Base-by-base conservation (phyloP, 1,139 yeast species). In the Geotrichum fermentans region DNA sequence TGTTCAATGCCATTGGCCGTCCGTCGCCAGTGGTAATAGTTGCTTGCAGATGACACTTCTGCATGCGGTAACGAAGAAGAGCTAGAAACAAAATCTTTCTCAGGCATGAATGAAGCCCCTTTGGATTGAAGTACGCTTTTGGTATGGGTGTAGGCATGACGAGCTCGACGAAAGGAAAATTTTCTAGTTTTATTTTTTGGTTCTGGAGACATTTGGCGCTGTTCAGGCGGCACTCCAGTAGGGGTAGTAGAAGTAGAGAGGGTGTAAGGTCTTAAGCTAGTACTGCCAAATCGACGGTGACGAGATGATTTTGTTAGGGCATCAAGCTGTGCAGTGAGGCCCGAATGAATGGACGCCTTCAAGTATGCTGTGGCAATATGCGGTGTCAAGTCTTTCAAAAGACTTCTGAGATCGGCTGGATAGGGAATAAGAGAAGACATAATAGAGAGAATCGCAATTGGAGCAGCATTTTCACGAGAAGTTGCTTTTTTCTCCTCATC, bases 371-470 rank as follows among this genome's bases (percentile, higher is more conserved):
- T 56, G 4, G 69, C 67, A 30, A 66, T 55, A 45, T 66, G 68
- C 1, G 70, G 69, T 8, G 64, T 61, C 16, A 66, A 54, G 16
- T 57, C 48, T 30, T 53, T 50, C 14, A 66, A 50, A 13, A 56
- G 45, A n/a, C 57, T 54, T 20, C 58, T 50, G 42, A 65, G 55
- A 40, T 61, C 56, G 20, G 51, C 45, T 1, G 69, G 68, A 49
- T 62, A 66, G 2, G 70, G 70, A 18, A 66, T 62, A 21, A 64
- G 52, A 16, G 62, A 57, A 1, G 70, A 64, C 58, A 61, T 53
- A 32, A 66, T 50, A n/a, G 68, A 64, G 7, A 66, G 52, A 14
- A 66, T 62, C 2, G 66, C 70, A 41, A 66, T 36, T 32, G 34
- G 57, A 2, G 66, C 64, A 3, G 58, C 39, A 13, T 30, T 30